A percentile compares a stretch with the other conserved stretches of the same genome.
Conservation (phyloP, 495 filamentous ascomycete genomes). For the Penicillium waksmanii region DNA sequence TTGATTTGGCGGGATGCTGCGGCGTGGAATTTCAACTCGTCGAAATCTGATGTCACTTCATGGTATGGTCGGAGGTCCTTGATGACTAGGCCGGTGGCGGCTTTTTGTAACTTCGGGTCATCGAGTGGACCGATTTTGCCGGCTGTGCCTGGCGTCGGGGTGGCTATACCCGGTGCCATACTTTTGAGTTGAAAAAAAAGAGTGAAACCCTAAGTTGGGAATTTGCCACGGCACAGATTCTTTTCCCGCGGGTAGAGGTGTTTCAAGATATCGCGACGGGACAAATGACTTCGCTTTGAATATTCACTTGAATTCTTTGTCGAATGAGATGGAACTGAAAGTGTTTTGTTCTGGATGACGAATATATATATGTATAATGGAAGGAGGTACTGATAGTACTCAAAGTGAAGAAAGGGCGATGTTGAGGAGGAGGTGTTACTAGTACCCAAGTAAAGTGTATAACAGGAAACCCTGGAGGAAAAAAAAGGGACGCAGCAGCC, state of each 20-base stretch:
- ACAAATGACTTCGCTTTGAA: no score
- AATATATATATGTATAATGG: no score
- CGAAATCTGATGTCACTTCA: conserved; percentile 38
- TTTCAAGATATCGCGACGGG: neutral
- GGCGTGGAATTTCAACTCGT: conserved; percentile 39
- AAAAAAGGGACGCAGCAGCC: neutral
- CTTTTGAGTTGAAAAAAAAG: neutral
- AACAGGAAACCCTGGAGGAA: neutral
- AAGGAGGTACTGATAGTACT: no score
- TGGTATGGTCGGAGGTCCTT: conserved; percentile 32
- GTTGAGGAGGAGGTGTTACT: no score
- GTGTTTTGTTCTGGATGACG: no score
- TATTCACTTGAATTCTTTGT: no score
- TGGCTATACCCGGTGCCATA: conserved; percentile 19
- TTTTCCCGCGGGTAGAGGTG: neutral
- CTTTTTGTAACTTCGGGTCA: conserved; percentile 1
- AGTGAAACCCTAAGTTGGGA: neutral
- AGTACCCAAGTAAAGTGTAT: no score
- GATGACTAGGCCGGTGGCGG: neutral
- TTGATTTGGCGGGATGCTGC: conserved; percentile 40
- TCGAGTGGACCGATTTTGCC: conserved; percentile 4
- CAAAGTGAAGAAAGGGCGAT: no score
- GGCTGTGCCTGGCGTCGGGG: neutral
- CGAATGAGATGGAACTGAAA: no score
- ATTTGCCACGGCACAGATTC: neutral